A percentile compares a stretch with the other conserved stretches of the same genome.
These are phyloP conservation scores for Tetracladium maxilliforme DNA, from an alignment of 2,329 filamentous ascomycete genomes.

Conservation along the genomic window DNA sequence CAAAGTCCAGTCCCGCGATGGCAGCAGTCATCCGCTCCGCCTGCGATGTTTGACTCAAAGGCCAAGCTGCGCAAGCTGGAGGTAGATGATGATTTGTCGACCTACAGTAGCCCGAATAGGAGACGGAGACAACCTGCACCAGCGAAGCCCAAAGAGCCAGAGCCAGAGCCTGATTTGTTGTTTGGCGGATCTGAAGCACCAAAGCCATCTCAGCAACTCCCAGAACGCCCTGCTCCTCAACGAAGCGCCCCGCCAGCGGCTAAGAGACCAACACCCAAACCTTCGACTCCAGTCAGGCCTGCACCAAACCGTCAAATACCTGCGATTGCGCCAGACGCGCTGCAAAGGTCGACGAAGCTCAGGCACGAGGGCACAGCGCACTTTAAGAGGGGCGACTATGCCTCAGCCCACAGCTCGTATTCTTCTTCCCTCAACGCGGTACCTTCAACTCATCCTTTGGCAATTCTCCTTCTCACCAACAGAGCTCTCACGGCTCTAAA, in stretches of 20 bases:
- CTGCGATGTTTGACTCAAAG: conserved; percentile 24
- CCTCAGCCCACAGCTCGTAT: conserved; percentile 72
- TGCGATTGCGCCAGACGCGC: conserved; percentile 47
- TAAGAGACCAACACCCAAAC: conserved; percentile 16
- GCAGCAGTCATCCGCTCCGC: no score
- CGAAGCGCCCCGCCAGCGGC: no score
- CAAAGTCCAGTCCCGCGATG: conserved; percentile 10
- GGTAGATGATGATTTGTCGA: conserved; percentile 49
- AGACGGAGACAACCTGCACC: conserved; percentile 71
- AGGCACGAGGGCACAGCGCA: conserved; percentile 71
- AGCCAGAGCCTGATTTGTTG: conserved; percentile 50
- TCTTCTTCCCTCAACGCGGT: conserved; percentile 60
- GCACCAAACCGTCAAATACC: conserved; percentile 38
- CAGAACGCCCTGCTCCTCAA: no score
- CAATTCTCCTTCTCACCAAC: conserved; percentile 83
- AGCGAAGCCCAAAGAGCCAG: conserved; percentile 75
- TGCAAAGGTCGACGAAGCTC: conserved; percentile 64
- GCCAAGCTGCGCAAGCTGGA: conserved; percentile 24
- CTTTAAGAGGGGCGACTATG: conserved; percentile 90
- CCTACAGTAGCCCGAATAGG: conserved; percentile 62
- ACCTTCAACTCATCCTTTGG: conserved; percentile 66
- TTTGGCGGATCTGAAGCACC: conserved; percentile 22
- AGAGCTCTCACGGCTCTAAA: conserved; percentile 82
- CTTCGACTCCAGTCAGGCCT: conserved; percentile 26
- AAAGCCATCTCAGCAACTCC: conserved; percentile 9